Base-by-base conservation (phyloP, 1,139 yeast species). In the Suhomyces bolitotheri region DNA sequence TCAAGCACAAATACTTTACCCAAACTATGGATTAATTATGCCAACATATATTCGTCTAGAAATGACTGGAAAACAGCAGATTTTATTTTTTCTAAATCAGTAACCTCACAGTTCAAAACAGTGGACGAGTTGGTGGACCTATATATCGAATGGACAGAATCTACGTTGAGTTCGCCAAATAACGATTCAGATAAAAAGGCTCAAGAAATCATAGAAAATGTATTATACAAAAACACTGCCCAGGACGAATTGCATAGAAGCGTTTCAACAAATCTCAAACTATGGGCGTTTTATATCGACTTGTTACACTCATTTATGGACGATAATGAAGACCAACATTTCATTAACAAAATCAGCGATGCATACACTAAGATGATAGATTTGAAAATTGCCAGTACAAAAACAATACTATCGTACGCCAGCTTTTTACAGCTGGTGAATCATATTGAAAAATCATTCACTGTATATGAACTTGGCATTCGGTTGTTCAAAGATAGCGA, bases 201-300 rank as follows among this genome's bases (percentile, higher is more conserved):
- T 0, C 51, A 80, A 6, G 58, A 63, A 11, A 64, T 86, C 3
- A 53, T 85, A 31, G 72, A 73, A 40, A 59, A 58, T 7, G 81
- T 85, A 0, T 61, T 84, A 4, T 49, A 49, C 13, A 14, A 22
- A 7, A 25, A 16, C 25, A 36, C 34, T 4, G 23, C 22, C 17
- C 22, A 23, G 9, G 26, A 25, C 45, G 79, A 78, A 46, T 60
- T 62, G n/a, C 51, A 64, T 1, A 41, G 70, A 2, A 64, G 82
- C 5, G 76, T 85, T 0, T 88, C 83, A 45, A 63, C 72, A 21
- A 60, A 87, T 16, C 51, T 83, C 33, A 76, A 74, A 39, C 58
- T 88, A 4, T 89, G 96, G 96, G 62, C 76, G 6, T 78, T 78
- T 44, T 87, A 85, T 52, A 59, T 88, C 22, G 96, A 88, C 50